These are phyloP conservation scores for Ascochyta rabiei DNA, from an alignment of 2,329 filamentous ascomycete genomes.

Conservation along the genomic window DNA sequence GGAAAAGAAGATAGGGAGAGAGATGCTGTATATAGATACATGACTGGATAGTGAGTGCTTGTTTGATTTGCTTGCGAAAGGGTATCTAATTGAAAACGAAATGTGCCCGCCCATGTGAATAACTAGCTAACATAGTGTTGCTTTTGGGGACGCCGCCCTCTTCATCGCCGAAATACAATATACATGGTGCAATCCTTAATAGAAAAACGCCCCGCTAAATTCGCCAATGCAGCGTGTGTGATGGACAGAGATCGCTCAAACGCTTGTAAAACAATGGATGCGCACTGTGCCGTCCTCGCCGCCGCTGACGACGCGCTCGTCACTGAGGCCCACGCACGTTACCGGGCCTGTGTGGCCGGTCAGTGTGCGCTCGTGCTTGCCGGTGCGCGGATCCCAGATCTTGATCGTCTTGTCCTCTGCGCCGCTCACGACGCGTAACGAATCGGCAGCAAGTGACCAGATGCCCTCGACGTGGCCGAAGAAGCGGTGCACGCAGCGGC, in stretches of 20 bases:
- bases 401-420: conserved; percentile 96
- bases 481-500: conserved; percentile 85
- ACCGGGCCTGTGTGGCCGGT: conserved; percentile 90
- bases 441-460: conserved; percentile 90
- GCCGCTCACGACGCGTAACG: conserved; percentile 83
- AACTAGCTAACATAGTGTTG: not conserved
- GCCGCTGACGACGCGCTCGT: conserved; percentile 86
- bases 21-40: too few species aligned
- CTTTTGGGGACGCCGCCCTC: conserved; percentile 16
- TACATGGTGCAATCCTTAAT: not conserved
- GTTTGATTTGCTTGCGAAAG: too few species aligned
- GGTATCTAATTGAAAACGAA: too few species aligned
- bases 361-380: conserved; percentile 90
- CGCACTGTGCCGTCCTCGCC: conserved; percentile 93
- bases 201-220: conserved; percentile 16
- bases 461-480: conserved; percentile 97
- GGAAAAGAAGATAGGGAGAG: too few species aligned
- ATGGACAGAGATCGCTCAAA: conserved; percentile 8
- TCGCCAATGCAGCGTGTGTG: not conserved
- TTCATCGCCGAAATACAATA: not conserved
- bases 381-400: conserved; percentile 90
- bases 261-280: conserved; percentile 55
- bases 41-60: too few species aligned
- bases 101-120: too few species aligned
- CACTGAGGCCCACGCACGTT: conserved; percentile 89